Percentiles rank a stretch among this genome's conserved stretches.
Evolutionary conservation across 2,329 filamentous ascomycete species (phyloP).

Genomic region (Sporothrix brunneoviolacea): DNA sequence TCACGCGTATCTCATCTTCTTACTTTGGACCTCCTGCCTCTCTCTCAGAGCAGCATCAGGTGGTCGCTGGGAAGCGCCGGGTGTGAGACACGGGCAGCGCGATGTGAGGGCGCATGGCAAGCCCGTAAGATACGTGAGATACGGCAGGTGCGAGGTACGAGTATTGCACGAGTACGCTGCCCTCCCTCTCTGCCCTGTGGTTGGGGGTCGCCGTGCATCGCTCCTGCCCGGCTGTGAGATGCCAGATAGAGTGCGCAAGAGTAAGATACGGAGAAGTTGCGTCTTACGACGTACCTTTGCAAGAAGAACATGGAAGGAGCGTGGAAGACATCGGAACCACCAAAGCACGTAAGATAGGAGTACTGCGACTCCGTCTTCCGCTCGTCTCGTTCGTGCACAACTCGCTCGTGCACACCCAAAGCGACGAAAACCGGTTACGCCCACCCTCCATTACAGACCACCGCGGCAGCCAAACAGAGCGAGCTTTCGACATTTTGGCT

Average conservation of each 20-base stretch:
- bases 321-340: conserved; percentile 1
- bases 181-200: too few species aligned
- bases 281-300: neutral
- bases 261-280: neutral
- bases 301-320: conserved; percentile 1
- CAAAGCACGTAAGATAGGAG: too few species aligned
- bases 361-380: neutral
- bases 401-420: conserved; percentile 2
- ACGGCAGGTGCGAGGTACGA: neutral
- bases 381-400: too few species aligned
- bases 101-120: neutral
- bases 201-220: neutral
- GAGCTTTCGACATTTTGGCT: too few species aligned
- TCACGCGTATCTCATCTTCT: too few species aligned
- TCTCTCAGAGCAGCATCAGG: conserved; percentile 1
- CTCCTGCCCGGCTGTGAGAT: conserved; percentile 2
- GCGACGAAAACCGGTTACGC: conserved; percentile 2
- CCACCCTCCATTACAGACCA: neutral
- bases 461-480: neutral
- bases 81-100: conserved; percentile 2
- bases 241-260: neutral
- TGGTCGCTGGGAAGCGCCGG: neutral
- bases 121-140: neutral
- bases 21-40: conserved; percentile 5
- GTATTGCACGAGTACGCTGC: neutral